Base-by-base conservation (phyloP, 805 yeast species). In the Saccharomyces paradoxus region DNA sequence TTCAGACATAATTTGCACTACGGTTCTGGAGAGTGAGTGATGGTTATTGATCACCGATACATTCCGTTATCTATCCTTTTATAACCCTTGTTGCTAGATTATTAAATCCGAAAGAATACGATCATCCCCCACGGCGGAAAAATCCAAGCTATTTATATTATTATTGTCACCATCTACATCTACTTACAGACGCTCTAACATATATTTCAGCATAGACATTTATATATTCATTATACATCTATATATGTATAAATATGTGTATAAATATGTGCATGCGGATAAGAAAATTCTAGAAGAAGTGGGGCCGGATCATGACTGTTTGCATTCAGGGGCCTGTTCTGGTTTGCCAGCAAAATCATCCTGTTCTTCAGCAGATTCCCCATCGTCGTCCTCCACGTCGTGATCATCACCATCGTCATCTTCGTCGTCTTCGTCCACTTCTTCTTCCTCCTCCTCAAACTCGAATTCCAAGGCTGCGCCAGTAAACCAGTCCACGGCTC, bases 401-500 rank as follows among this genome's bases (percentile, higher is more conserved):
- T 79, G 88, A 3, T 80, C 89, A 2, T 81, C 89, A 72, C 84
- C 55, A 72, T 81, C 88, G 1, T 78, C 87, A 14, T 80, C 87
- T 6, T 75, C 83, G 2, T 75, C 83, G 12, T 79, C 84, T 3
- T 78, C 85, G 2, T 78, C 85, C 22, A 75, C 81, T 17, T 80
- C 88, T 9, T 79, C 89, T 13, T 80, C 84, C 17, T 79, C 88
- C 32, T 79, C 80, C 57, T 74, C 77, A 50, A 76, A 81, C 60
- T 81, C 86, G 67, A 81, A 87, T 55, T 87, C 96, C 56, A 92
- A 79, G 26, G 99, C 99, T 60, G 89, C 89, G 50, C 99, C 99
- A 9, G 99, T 92, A 72, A 90, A 94, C 98, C 99, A 94, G 71
- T 92, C 98, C 65, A 94, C 81, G 52, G 98, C 98, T 69, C 97